Base-by-base conservation (phyloP, 2,329 filamentous ascomycete species). In the Macrophomina phaseolina region DNA sequence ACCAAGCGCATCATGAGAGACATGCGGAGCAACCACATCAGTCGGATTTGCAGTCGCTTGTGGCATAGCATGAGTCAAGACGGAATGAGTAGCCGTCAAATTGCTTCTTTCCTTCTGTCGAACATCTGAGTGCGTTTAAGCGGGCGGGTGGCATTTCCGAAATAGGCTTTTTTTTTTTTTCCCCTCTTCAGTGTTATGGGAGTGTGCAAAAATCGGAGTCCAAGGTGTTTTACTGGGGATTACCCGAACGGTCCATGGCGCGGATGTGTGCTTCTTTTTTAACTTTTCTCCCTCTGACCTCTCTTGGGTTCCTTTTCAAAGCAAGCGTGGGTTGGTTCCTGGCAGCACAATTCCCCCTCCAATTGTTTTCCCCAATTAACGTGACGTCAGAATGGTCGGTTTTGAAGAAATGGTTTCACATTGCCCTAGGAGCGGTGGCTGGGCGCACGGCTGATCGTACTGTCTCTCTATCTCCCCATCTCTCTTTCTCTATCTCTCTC, bases 41-140 rank as follows among this genome's bases (percentile, higher is more conserved):
- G 32, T 65, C 64, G 32, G 53, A 65, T 14, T 16, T 65, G n/a
- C 64, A 65, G 28, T 65, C 64, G 36, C 64, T 65, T 18, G 64
- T 65, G 9, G 64, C 64, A 32, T 65, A 42, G 58, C 38, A 30
- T 6, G 32, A 18, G 28, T 11, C 5, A 45, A 34, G 23, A 55
- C 16, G 49, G 30, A 14, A 36, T 36, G 45, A 14, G 30, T 40
- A 18, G 5, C 5, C n/a, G 32, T 30, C 12, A 9, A 18, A 5
- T 34, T 23, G 23, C 32, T 18, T 45, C 14, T n/a, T 34, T 46
- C 28, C n/a, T n/a, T 45, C 34, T 46, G 55, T 60, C 18, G 38
- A 46, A 46, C 18, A 58, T 60, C 8, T 58, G 55, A 60, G 55
- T 60, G 55, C 55, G 55, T 60, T 60, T 34, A 60, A 60, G 55